Percentiles rank a stretch among this genome's conserved stretches.
These are phyloP conservation scores for Diaporthe sp. DNA, from an alignment of 2,329 filamentous ascomycete genomes.

Conservation along the genomic window DNA sequence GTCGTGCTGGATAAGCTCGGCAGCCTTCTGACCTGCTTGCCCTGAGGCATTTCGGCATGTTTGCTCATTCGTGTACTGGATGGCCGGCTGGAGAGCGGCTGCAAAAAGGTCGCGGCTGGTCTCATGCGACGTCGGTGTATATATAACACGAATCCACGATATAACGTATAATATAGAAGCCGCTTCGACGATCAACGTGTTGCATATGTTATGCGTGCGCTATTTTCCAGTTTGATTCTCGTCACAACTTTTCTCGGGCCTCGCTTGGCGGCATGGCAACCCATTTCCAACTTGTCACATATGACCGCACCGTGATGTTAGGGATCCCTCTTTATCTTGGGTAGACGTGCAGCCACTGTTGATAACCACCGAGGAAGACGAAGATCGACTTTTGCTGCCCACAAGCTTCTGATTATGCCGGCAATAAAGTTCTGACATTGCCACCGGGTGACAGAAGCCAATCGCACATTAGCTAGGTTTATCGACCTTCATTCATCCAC, in stretches of 20 bases:
- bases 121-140: not conserved
- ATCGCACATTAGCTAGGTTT: not conserved
- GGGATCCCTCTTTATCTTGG: not conserved
- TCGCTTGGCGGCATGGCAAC: not conserved
- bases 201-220: not conserved
- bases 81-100: too few species aligned
- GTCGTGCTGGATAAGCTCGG: conserved; percentile 65
- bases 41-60: not conserved
- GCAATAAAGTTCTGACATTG: not conserved
- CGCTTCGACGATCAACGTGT: not conserved
- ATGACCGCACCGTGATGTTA: not conserved
- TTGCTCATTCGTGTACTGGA: too few species aligned
- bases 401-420: not conserved
- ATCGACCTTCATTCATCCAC: not conserved
- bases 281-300: not conserved
- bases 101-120: not conserved
- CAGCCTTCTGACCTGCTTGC: conserved; percentile 39
- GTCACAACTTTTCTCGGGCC: not conserved
- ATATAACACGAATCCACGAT: not conserved
- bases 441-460: not conserved
- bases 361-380: not conserved
- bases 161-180: not conserved
- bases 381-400: not conserved
- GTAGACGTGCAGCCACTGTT: not conserved
- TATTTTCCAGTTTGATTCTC: not conserved